Conservation (phyloP, 2,329 filamentous ascomycete species). For the Apiospora koreana region DNA sequence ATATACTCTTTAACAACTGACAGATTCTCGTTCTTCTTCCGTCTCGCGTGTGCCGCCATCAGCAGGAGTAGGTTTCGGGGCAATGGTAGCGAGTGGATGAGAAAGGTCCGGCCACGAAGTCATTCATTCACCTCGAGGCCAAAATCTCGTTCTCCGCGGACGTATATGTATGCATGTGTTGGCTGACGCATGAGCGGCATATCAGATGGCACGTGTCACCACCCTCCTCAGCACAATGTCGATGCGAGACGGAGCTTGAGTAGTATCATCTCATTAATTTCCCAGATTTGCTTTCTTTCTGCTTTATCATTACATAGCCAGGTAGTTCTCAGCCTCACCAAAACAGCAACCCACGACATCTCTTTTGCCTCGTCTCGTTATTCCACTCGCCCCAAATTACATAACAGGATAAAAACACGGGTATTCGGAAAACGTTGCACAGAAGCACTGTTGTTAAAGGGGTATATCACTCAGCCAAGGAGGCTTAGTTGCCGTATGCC, state of each 20-base stretch:
- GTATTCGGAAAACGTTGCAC: slow-evolving; percentile 8
- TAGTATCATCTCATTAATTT: not conserved
- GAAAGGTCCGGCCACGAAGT: no score
- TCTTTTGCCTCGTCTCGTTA: not conserved
- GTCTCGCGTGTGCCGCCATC: no score
- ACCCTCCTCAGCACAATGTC: no score
- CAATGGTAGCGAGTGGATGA: no score
- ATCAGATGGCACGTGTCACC: not conserved
- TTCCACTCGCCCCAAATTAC: not conserved
- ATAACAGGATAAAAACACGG: slow-evolving; percentile 10
- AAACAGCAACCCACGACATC: no score
- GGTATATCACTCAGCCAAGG: not conserved
- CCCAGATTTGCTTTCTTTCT: not conserved
- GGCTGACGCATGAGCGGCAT: not conserved
- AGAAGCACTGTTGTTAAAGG: not conserved
- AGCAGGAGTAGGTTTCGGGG: no score
- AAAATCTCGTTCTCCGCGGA: not conserved
- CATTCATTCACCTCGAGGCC: no score
- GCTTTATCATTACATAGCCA: not conserved
- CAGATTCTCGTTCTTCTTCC: no score
- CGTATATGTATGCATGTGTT: not conserved
- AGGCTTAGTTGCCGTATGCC: slow-evolving; percentile 49
- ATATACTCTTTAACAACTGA: no score
- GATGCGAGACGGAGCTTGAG: no score
- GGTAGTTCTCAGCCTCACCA: not conserved